A percentile compares a stretch with the other conserved stretches of the same genome.
Evolutionary conservation across 2,329 filamentous ascomycete species (phyloP).

Genomic region (Fusarium irregulare): DNA sequence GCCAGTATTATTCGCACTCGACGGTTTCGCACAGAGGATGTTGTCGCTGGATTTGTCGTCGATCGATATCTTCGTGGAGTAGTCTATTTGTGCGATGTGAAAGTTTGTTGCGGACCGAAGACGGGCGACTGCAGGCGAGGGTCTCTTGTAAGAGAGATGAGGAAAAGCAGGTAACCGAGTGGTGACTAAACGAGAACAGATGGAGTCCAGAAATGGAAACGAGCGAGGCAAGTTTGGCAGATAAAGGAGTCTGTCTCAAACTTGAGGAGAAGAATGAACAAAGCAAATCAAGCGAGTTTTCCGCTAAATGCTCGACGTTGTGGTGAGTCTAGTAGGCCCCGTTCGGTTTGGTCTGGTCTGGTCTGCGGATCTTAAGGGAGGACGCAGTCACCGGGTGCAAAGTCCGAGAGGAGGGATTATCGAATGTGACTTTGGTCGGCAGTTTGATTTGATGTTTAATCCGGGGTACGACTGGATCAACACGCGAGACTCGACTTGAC

Average conservation of each 20-base stretch:
- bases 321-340: slow-evolving; percentile 24
- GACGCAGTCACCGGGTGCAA: slow-evolving; percentile 18
- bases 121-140: slow-evolving; percentile 43
- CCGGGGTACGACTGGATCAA: slow-evolving; percentile 32
- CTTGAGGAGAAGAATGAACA: slow-evolving; percentile 37
- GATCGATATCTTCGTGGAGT: slow-evolving; percentile 27
- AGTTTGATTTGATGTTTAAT: slow-evolving; percentile 39
- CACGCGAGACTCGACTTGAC: slow-evolving; percentile 22
- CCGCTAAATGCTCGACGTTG: slow-evolving; percentile 21
- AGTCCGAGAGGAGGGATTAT: slow-evolving; percentile 18
- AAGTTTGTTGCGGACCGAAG: slow-evolving; percentile 42
- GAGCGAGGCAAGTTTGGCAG: slow-evolving; percentile 34
- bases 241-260: slow-evolving; percentile 45
- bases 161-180: slow-evolving; percentile 27
- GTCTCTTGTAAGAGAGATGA: slow-evolving; percentile 30
- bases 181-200: slow-evolving; percentile 24
- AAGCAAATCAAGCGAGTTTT: slow-evolving; percentile 37
- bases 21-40: slow-evolving; percentile 2
- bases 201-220: slow-evolving; percentile 36
- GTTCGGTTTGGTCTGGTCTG: slow-evolving; percentile 21
- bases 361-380: slow-evolving; percentile 44
- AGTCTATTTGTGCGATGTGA: slow-evolving; percentile 34
- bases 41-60: slow-evolving; percentile 20
- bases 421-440: slow-evolving; percentile 32
- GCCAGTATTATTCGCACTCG: slow-evolving; percentile 26